phyloP scores from a whole-genome alignment of 2,329 filamentous ascomycete genomes.

The Tolypocladium tundrense region DNA sequence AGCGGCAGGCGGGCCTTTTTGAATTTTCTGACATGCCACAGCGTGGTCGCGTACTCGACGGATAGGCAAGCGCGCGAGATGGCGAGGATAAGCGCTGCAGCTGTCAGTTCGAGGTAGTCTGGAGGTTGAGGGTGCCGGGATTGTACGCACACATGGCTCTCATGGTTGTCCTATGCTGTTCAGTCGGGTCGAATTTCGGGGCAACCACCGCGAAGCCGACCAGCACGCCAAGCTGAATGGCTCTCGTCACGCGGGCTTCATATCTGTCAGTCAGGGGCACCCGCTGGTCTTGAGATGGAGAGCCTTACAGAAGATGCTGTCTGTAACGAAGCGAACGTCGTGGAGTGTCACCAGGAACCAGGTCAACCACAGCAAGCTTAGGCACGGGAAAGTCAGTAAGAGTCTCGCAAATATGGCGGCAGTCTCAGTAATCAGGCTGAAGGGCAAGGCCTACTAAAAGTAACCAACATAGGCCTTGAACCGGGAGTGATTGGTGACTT shows the following conservation, averaged over 20 bases:
- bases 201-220: slow-evolving; percentile 54
- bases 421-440: not conserved
- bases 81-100: slow-evolving; percentile 33
- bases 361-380: slow-evolving; percentile 53
- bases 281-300: not conserved
- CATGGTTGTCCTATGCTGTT: slow-evolving; percentile 27
- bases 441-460: slow-evolving; percentile 16
- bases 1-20: slow-evolving; percentile 25
- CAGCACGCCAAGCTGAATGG: slow-evolving; percentile 52
- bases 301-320: slow-evolving; percentile 45
- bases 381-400: not conserved
- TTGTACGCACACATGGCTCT: slow-evolving; percentile 26
- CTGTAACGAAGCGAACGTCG: slow-evolving; percentile 55
- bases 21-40: slow-evolving; percentile 31
- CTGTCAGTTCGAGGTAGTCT: not conserved
- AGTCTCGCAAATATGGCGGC: not conserved
- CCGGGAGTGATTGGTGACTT: slow-evolving; percentile 18
- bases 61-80: slow-evolving; percentile 42
- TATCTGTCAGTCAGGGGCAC: not conserved
- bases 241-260: slow-evolving; percentile 43
- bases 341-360: slow-evolving; percentile 56
- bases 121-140: not conserved
- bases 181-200: slow-evolving; percentile 28
- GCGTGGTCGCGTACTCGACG: slow-evolving; percentile 40
- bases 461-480: slow-evolving; percentile 26